A percentile compares a stretch with the other conserved stretches of the same genome.
These are phyloP conservation scores for Yarrowia galli DNA, from an alignment of 1,139 yeast genomes.

Conservation along the genomic window DNA sequence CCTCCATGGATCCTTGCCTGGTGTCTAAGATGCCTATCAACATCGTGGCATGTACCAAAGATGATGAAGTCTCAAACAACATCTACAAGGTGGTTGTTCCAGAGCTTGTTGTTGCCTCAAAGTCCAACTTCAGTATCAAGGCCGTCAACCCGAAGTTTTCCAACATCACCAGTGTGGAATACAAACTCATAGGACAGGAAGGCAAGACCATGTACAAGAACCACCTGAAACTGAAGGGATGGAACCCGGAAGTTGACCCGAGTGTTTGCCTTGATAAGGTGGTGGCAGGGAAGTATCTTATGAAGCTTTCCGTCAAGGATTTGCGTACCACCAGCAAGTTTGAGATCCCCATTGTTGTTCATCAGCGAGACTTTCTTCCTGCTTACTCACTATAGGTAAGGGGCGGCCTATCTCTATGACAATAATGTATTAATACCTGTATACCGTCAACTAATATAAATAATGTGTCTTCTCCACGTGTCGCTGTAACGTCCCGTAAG, in stretches of 20 bases:
- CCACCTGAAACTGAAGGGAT: constrained; percentile 8
- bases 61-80: background rate
- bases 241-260: constrained; percentile 12
- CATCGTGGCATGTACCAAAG: background rate
- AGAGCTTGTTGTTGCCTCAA: background rate
- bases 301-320: background rate
- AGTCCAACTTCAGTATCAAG: constrained; percentile 11
- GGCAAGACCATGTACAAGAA: constrained; percentile 2
- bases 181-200: background rate
- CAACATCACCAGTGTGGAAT: constrained; percentile 14
- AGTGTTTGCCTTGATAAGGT: background rate
- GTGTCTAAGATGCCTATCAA: background rate
- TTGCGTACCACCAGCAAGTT: constrained; percentile 15
- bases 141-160: constrained; percentile 15
- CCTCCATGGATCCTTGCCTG: background rate
- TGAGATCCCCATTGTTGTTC: background rate
- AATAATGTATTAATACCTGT: background rate
- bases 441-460: background rate
- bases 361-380: background rate
- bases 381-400: background rate
- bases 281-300: background rate
- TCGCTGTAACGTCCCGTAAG: background rate
- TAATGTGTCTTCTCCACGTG: background rate
- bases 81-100: background rate
- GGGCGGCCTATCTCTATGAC: background rate